These are phyloP conservation scores for Camelina hispida DNA, from an alignment of 345 rosid species.

Conservation along the genomic window DNA sequence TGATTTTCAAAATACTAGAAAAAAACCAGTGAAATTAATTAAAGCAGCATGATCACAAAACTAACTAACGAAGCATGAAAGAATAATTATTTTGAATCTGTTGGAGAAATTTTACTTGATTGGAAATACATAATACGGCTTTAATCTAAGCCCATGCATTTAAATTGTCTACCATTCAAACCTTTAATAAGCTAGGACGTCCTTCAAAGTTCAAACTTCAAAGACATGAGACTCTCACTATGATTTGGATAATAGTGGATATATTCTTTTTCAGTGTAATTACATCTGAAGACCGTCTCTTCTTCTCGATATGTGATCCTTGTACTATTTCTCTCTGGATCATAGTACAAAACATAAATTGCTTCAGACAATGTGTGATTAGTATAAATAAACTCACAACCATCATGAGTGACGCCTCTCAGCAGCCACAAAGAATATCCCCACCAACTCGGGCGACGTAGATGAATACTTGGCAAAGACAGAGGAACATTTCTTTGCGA, in stretches of 20 bases:
- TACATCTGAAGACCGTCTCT: too few species aligned
- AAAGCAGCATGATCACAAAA: background rate
- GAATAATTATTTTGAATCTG: background rate
- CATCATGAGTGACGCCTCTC: background rate
- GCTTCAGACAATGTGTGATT: background rate
- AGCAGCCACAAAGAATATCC: too few species aligned
- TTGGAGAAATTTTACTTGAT: background rate
- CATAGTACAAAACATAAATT: constrained; percentile 12
- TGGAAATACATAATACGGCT: too few species aligned
- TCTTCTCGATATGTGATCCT: background rate
- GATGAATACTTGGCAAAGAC: background rate
- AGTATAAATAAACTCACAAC: background rate
- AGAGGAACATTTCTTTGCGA: background rate
- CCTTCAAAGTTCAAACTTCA: background rate
- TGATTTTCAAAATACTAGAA: too few species aligned
- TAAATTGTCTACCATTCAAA: background rate
- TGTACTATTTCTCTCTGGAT: constrained; percentile 21
- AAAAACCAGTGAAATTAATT: background rate
- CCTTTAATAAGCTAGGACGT: background rate
- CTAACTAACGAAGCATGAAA: background rate
- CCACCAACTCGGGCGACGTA: background rate
- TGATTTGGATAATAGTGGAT: background rate
- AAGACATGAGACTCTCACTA: constrained; percentile 25
- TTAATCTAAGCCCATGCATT: too few species aligned
- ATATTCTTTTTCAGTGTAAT: background rate